Base-by-base conservation (phyloP, 73 alveolate species). In the Paramecium biaurelia region DNA sequence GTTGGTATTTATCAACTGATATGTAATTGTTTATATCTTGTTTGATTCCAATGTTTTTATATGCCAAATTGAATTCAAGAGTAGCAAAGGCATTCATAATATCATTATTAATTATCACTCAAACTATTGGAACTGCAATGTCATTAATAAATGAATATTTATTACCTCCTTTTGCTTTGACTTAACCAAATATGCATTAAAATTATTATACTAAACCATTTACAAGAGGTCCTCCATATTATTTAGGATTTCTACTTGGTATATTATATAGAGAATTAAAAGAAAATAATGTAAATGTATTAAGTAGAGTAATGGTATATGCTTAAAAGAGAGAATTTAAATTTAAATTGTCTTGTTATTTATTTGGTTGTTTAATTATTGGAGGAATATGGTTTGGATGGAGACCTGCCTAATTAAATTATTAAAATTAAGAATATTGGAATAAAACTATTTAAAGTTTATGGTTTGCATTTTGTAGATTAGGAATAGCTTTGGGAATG, bases 1-100 rank as follows among this genome's bases (percentile, higher is more conserved):
- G 92, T 7, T 89, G 94, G 94, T 89, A 89, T 89, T 63, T 89
- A 20, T 70, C 94, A 0, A 89, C 70, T 11, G 94, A 89, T 70
- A 41, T 89, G 20, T 32, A 89, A 45, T 57, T 89, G 53, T 89
- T 70, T 57, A 57, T 72, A 24, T 32, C 76, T 21, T 38, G 72
- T 30, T 70, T 89, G 53, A 21, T 89, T 14, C 74, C 87, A 4
- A 14, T 89, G 37, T 70, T 89, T 34, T 26, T 89, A n/a, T 89
- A 89, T 72, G 90, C 85, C 9, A 79, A 42, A 45, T 10, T 38
- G 0, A 38, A 42, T 42, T 35, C 56, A 30, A 72, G 7, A 20
- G n/a, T 59, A 9, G 37, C 58, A 23, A 37, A 70, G n/a, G 32
- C 9, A 9, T 2, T 43, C 14, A 70, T 89, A n/a, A n/a, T 82